Evolutionary conservation across 495 filamentous ascomycete genomes (phyloP).

Genomic region (Daldinia caldariorum): DNA sequence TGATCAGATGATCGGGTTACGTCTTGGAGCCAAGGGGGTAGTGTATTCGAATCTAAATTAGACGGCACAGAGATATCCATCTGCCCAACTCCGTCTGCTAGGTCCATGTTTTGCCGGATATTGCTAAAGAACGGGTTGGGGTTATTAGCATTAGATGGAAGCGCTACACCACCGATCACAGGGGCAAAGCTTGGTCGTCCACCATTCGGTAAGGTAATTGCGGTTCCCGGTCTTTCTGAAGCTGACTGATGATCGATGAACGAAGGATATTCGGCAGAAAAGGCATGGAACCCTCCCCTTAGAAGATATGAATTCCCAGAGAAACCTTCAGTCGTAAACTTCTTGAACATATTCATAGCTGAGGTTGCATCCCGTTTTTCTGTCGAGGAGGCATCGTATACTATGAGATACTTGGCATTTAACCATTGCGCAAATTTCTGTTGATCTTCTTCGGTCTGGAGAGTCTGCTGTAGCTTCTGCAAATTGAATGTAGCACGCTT

Average conservation of each 20-base stretch:
- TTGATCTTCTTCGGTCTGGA: conserved; percentile 78
- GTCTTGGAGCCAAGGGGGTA: conserved; percentile 81
- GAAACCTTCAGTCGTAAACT: conserved; percentile 89
- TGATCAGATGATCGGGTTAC: conserved; percentile 72
- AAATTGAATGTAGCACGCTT: conserved; percentile 92
- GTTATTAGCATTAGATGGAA: conserved; percentile 73
- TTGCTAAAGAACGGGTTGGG: conserved; percentile 94
- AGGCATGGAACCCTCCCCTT: conserved; percentile 65
- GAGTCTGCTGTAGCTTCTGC: conserved; percentile 88
- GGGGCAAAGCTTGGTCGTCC: conserved; percentile 67
- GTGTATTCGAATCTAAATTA: conserved; percentile 60
- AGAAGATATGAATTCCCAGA: conserved; percentile 76
- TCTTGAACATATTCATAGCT: conserved; percentile 86
- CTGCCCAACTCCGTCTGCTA: conserved; percentile 93
- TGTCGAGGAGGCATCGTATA: conserved; percentile 83
- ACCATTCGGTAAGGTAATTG: conserved; percentile 50
- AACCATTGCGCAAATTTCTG: conserved; percentile 81
- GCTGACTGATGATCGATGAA: conserved; percentile 59
- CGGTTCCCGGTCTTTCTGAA: conserved; percentile 53
- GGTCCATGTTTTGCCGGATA: conserved; percentile 96
- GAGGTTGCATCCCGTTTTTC: conserved; percentile 80
- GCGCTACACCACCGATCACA: conserved; percentile 84
- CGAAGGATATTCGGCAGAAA: conserved; percentile 58
- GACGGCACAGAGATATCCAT: conserved; percentile 78
- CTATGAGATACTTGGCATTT: conserved; percentile 76